These are phyloP conservation scores for Xylaria polymorpha DNA, from an alignment of 2,329 filamentous ascomycete species.

Conservation along the genomic window DNA sequence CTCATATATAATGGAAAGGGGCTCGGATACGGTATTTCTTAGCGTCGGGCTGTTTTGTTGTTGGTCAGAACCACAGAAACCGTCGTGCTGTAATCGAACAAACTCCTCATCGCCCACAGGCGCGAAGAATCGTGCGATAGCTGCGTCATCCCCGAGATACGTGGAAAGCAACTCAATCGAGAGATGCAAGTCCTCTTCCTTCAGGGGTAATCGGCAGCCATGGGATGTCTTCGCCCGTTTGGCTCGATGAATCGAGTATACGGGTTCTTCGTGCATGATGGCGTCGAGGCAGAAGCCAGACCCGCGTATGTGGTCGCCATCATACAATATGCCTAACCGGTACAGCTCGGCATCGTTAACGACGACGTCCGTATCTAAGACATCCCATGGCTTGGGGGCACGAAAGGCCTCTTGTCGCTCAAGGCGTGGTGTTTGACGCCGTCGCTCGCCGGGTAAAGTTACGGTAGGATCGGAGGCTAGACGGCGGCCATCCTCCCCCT, in stretches of 20 bases:
- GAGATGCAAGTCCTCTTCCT: slow-evolving; percentile 21
- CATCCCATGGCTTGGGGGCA: slow-evolving; percentile 33
- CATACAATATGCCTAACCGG: slow-evolving; percentile 46
- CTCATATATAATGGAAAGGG: slow-evolving; percentile 42
- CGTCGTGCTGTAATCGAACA: background rate
- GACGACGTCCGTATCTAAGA: slow-evolving; percentile 39
- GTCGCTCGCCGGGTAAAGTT: slow-evolving; percentile 39
- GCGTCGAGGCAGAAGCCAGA: slow-evolving; percentile 43
- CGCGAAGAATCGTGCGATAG: slow-evolving; percentile 33
- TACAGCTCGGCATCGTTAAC: slow-evolving; percentile 45
- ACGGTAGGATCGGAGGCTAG: slow-evolving; percentile 35
- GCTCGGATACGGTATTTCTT: slow-evolving; percentile 16
- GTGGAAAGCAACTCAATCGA: slow-evolving; percentile 38
- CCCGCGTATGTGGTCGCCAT: slow-evolving; percentile 42
- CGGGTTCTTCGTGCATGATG: slow-evolving; percentile 44
- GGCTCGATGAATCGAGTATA: slow-evolving; percentile 44
- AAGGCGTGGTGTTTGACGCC: slow-evolving; percentile 40
- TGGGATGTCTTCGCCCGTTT: slow-evolving; percentile 39
- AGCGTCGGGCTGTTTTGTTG: background rate
- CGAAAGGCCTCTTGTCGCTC: slow-evolving; percentile 48
- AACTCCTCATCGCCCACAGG: slow-evolving; percentile 26
- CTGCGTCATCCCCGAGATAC: slow-evolving; percentile 31
- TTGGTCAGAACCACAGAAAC: slow-evolving; percentile 13
- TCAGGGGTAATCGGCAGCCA: background rate
- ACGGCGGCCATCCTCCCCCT: slow-evolving; percentile 33